Evolutionary conservation across 2,329 filamentous ascomycete genomes (phyloP).

Genomic region (Fusarium sp.): DNA sequence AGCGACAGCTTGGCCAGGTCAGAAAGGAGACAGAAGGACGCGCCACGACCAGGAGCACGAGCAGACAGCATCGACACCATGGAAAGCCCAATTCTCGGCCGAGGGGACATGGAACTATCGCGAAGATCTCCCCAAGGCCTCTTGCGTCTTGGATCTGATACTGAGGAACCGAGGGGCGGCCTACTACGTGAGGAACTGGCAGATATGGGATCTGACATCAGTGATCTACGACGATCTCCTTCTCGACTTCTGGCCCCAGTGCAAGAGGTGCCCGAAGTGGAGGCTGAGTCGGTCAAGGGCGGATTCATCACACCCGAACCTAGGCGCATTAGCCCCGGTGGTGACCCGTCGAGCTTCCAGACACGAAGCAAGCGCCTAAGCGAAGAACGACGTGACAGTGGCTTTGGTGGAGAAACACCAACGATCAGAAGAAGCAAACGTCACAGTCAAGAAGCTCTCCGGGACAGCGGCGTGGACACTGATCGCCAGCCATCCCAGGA

Average conservation of each 20-base stretch:
- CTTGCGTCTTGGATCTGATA: constrained; percentile 51
- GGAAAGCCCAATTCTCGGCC: constrained; percentile 60
- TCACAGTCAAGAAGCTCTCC: constrained; percentile 55
- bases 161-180: constrained; percentile 50
- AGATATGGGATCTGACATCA: constrained; percentile 48
- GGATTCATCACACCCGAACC: constrained; percentile 43
- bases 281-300: constrained; percentile 51
- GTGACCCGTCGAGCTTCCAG: constrained; percentile 59
- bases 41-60: constrained; percentile 39
- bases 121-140: constrained; percentile 46
- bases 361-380: constrained; percentile 54
- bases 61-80: constrained; percentile 49
- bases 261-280: constrained; percentile 65
- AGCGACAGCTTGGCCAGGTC: constrained; percentile 41
- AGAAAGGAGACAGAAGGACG: constrained; percentile 45
- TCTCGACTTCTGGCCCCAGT: constrained; percentile 67
- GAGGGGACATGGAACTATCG: constrained; percentile 41
- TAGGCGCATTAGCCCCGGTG: constrained; percentile 54
- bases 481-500: constrained; percentile 46
- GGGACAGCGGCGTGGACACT: constrained; percentile 72
- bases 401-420: constrained; percentile 61
- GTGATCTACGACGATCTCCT: constrained; percentile 61
- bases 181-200: constrained; percentile 52
- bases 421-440: constrained; percentile 56
- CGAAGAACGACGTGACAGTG: constrained; percentile 67